phyloP scores from a whole-genome alignment of 192 early-diverging fungal species.

The Mortierella hygrophila region DNA sequence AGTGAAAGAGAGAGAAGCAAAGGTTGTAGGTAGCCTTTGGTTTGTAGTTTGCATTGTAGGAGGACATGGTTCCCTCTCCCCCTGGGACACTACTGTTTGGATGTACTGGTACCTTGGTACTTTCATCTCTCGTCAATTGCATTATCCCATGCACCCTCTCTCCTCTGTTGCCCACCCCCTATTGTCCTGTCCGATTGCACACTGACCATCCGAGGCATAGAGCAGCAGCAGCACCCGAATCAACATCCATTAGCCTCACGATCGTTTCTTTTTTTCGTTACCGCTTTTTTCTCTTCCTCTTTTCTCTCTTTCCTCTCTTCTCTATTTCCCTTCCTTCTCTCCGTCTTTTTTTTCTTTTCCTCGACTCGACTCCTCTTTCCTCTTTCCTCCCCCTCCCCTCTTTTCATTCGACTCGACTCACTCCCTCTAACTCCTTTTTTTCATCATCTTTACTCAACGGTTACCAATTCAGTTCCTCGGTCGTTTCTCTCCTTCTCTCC shows the following conservation, averaged over 20 bases:
- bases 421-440: not conserved
- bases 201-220: no score
- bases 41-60: not conserved
- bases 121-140: not conserved
- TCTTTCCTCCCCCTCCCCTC: not conserved
- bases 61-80: not conserved
- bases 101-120: not conserved
- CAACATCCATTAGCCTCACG: not conserved
- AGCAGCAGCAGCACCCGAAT: no score
- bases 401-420: not conserved
- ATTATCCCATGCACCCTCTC: not conserved
- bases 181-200: no score
- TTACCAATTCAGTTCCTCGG: not conserved
- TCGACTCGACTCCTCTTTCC: no score
- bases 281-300: not conserved
- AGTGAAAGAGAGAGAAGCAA: no score
- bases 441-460: not conserved
- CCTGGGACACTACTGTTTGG: no score
- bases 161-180: not conserved
- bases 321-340: not conserved
- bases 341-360: not conserved
- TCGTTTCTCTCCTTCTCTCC: not conserved
- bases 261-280: not conserved
- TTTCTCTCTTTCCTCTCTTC: not conserved
- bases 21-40: no score